Conservation (phyloP, 2,329 filamentous ascomycete species). For the Talaromyces sp. region DNA sequence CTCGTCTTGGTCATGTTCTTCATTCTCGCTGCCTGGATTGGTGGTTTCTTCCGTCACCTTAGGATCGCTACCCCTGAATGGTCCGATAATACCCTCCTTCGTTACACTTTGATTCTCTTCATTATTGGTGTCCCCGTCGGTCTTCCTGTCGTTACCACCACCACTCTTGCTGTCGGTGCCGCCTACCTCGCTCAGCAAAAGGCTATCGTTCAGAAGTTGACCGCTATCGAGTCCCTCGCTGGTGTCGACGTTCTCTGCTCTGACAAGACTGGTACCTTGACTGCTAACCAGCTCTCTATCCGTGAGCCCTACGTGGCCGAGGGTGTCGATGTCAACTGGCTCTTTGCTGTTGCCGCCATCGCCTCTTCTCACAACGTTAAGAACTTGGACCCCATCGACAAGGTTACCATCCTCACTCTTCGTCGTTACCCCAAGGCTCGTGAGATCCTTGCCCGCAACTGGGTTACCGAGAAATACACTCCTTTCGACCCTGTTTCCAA, state of each 20-base stretch:
- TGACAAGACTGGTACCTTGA: constrained; percentile 69
- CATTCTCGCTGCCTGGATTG: constrained; percentile 67
- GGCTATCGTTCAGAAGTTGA: constrained; percentile 71
- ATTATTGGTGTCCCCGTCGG: constrained; percentile 71
- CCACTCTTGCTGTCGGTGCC: constrained; percentile 67
- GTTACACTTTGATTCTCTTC: constrained; percentile 62
- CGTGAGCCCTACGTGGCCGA: constrained; percentile 69
- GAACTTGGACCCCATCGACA: constrained; percentile 69
- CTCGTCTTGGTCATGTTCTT: constrained; percentile 69
- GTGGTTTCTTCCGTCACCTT: constrained; percentile 67
- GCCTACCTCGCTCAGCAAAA: constrained; percentile 69
- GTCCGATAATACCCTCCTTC: constrained; percentile 58
- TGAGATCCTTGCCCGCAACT: constrained; percentile 66
- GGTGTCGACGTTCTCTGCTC: constrained; percentile 70
- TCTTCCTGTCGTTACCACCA: constrained; percentile 70
- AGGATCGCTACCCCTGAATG: constrained; percentile 45
- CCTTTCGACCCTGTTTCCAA: constrained; percentile 66
- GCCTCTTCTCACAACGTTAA: constrained; percentile 71
- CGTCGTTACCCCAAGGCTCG: constrained; percentile 68
- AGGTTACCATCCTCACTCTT: constrained; percentile 67
- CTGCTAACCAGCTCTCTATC: constrained; percentile 57
- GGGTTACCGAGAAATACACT: constrained; percentile 68
- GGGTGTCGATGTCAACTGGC: constrained; percentile 70
- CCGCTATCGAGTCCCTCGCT: constrained; percentile 67
- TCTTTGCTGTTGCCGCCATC: constrained; percentile 70